phyloP scores from a whole-genome alignment of 495 filamentous ascomycete species.

The Copromyces sp. region DNA sequence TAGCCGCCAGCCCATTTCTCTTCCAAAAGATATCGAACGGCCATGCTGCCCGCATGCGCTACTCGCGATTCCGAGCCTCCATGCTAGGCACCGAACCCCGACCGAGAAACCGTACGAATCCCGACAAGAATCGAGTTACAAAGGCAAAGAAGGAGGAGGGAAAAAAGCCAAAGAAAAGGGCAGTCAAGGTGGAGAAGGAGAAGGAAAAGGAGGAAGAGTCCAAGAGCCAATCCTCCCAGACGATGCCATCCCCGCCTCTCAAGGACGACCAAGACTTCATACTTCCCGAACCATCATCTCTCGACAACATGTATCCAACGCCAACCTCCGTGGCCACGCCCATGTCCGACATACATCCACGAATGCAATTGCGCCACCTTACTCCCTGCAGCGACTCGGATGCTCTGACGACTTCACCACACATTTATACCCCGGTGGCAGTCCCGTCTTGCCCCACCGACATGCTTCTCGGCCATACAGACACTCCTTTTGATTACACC shows the following conservation, averaged over 20 bases:
- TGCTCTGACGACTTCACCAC: constrained; percentile 14
- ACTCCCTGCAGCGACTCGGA: constrained; percentile 39
- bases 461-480: constrained; percentile 14
- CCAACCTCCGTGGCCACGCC: background rate
- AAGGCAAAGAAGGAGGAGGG: constrained; percentile 32
- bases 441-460: constrained; percentile 10
- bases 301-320: background rate
- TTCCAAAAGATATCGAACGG: constrained; percentile 60
- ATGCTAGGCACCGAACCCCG: constrained; percentile 33
- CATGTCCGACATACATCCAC: constrained; percentile 10
- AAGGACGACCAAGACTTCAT: background rate
- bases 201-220: constrained; percentile 19
- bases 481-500: constrained; percentile 16
- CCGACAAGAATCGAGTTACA: constrained; percentile 22
- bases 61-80: constrained; percentile 51
- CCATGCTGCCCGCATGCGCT: constrained; percentile 75
- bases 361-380: constrained; percentile 23
- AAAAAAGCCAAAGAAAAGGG: background rate
- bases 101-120: constrained; percentile 27
- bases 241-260: background rate
- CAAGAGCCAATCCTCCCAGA: background rate
- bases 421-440: constrained; percentile 15
- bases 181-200: constrained; percentile 15
- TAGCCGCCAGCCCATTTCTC: constrained; percentile 44
- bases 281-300: constrained; percentile 4